Percentiles rank a stretch among this genome's conserved stretches.
Conservation (phyloP, 169 alveolate genomes). For the Blepharisma undulans region DNA sequence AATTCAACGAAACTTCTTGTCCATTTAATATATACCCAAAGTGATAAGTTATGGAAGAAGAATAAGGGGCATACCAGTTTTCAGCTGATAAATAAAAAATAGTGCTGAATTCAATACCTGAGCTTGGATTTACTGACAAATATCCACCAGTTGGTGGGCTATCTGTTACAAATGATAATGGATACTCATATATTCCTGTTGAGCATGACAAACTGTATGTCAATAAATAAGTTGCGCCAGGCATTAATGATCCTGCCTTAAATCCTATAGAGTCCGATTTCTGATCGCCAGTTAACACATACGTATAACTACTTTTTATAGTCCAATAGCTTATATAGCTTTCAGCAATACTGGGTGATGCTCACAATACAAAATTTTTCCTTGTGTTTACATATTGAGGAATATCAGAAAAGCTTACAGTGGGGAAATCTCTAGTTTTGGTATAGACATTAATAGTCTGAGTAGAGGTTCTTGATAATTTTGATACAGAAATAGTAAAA, state of each 20-base stretch:
- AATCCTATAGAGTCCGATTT: neutral
- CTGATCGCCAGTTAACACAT: neutral
- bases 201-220: neutral
- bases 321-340: neutral
- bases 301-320: neutral
- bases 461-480: neutral
- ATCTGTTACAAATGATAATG: neutral
- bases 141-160: neutral
- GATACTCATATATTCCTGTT: neutral
- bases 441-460: neutral
- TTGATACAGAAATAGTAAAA: neutral
- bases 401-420: neutral
- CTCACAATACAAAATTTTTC: neutral
- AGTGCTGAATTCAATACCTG: neutral
- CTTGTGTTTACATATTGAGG: neutral
- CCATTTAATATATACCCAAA: neutral
- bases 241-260: constrained; percentile 4
- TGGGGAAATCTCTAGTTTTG: neutral
- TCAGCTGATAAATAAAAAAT: constrained; percentile 1
- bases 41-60: constrained; percentile 4
- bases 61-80: neutral
- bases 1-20: neutral
- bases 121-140: neutral
- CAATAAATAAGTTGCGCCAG: neutral
- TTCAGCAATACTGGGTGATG: neutral